A percentile compares a stretch with the other conserved stretches of the same genome.
Evolutionary conservation across 352 stramenopile genomes (phyloP).

Genomic region (Globisporangium camurandrum): DNA sequence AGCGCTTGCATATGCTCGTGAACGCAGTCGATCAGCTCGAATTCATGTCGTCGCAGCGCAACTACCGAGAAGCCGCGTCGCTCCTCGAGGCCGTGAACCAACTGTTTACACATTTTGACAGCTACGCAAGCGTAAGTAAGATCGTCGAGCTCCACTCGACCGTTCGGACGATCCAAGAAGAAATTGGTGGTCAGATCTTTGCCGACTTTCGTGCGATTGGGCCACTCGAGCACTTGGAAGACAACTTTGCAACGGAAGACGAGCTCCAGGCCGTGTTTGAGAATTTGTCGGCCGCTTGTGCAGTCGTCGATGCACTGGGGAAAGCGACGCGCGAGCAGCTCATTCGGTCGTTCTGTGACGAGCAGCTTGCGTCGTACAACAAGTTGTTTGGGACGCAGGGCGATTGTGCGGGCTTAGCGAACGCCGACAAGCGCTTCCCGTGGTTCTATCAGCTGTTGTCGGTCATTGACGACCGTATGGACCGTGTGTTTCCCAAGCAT

Average conservation of each 20-base stretch:
- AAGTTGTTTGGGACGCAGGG: slow-evolving; percentile 50
- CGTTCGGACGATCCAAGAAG: slow-evolving; percentile 86
- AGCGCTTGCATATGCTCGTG: slow-evolving; percentile 97
- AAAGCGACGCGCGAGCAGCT: slow-evolving; percentile 63
- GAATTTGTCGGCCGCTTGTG: slow-evolving; percentile 60
- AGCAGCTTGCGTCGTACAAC: slow-evolving; percentile 59
- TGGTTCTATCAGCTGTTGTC: slow-evolving; percentile 77
- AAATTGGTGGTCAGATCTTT: slow-evolving; percentile 85
- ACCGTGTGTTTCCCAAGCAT: slow-evolving; percentile 91
- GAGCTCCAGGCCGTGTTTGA: slow-evolving; percentile 57
- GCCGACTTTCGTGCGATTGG: slow-evolving; percentile 86
- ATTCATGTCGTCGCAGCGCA: slow-evolving; percentile 69
- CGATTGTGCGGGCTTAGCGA: slow-evolving; percentile 42
- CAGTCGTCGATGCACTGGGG: slow-evolving; percentile 61
- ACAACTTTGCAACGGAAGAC: slow-evolving; percentile 62
- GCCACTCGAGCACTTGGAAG: slow-evolving; percentile 59
- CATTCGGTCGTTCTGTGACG: slow-evolving; percentile 60
- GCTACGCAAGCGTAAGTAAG: slow-evolving; percentile 88
- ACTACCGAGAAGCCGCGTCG: slow-evolving; percentile 94
- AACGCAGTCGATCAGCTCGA: slow-evolving; percentile 93
- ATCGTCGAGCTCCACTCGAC: slow-evolving; percentile 92
- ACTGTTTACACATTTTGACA: slow-evolving; percentile 95
- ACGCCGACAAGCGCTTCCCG: slow-evolving; percentile 65
- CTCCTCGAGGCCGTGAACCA: slow-evolving; percentile 95
- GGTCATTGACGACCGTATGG: slow-evolving; percentile 79